Evolutionary conservation across 2,329 filamentous ascomycete species (phyloP).

Genomic region (Phialophora macrospora): DNA sequence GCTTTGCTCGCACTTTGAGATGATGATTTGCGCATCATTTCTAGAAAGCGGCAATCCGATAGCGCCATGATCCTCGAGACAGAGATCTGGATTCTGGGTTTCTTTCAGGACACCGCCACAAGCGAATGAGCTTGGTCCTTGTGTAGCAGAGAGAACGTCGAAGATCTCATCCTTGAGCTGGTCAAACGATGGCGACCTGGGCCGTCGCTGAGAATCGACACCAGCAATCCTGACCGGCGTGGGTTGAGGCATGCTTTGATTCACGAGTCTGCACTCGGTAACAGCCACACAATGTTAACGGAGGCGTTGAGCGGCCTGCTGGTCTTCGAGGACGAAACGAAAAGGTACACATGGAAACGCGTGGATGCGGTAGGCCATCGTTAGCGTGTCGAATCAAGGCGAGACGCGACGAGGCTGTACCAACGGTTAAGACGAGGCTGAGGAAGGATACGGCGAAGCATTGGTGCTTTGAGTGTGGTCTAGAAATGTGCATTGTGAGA

Average conservation of each 20-base stretch:
- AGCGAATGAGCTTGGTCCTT: conserved; percentile 18
- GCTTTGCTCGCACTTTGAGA: conserved; percentile 29
- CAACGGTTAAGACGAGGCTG: neutral
- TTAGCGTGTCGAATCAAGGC: neutral
- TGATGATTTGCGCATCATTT: conserved; percentile 35
- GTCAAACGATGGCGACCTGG: neutral
- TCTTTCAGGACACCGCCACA: conserved; percentile 7
- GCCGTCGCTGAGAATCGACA: neutral
- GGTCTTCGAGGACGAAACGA: neutral
- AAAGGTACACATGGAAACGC: neutral
- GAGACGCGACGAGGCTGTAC: neutral
- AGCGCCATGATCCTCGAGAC: conserved; percentile 27
- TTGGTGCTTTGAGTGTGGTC: neutral
- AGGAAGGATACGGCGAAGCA: neutral
- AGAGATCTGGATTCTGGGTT: conserved; percentile 31
- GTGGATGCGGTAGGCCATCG: neutral
- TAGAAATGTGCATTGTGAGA: too few relatives aligned
- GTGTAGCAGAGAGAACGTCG: neutral
- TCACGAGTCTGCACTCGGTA: neutral
- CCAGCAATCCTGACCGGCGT: neutral
- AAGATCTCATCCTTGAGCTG: conserved; percentile 10
- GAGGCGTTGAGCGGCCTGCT: neutral
- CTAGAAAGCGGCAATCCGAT: conserved; percentile 35
- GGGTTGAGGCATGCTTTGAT: neutral
- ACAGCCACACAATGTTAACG: neutral